Conservation (phyloP, 345 rosid genomes). For the Linum usitatissimum region DNA sequence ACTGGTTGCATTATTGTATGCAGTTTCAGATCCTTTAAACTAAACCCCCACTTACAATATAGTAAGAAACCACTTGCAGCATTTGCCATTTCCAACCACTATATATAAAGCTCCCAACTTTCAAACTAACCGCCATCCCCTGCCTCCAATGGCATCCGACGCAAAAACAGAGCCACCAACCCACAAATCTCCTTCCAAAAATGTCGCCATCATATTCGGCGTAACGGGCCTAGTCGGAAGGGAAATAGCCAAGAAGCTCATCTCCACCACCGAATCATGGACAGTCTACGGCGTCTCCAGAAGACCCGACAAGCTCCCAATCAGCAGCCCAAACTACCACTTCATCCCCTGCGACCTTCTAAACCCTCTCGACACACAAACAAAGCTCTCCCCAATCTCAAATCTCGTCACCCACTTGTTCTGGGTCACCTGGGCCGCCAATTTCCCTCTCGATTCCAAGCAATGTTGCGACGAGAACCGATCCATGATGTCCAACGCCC, state of each 20-base stretch:
- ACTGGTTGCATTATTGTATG: too few relatives aligned
- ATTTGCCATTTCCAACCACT: not conserved
- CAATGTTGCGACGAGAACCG: constrained; percentile 62
- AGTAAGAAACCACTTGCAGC: not conserved
- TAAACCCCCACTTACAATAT: not conserved
- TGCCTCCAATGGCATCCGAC: constrained; percentile 30
- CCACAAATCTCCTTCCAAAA: constrained; percentile 10
- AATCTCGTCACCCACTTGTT: constrained; percentile 58
- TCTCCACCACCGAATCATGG: constrained; percentile 49
- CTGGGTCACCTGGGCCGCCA: constrained; percentile 78
- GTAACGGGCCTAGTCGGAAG: constrained; percentile 84
- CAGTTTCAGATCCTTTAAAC: too few relatives aligned
- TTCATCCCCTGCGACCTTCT: constrained; percentile 76
- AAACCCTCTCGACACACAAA: constrained; percentile 38
- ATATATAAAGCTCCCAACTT: not conserved
- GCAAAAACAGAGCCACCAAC: constrained; percentile 14
- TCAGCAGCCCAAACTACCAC: constrained; percentile 29
- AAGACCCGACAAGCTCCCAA: constrained; percentile 34
- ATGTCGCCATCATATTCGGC: constrained; percentile 70
- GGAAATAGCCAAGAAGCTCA: constrained; percentile 45
- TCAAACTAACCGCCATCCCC: not conserved
- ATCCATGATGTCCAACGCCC: constrained; percentile 57
- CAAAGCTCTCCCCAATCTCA: constrained; percentile 31
- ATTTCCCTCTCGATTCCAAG: constrained; percentile 41
- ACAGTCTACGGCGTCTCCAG: constrained; percentile 77